Base-by-base conservation (phyloP, 2,329 filamentous ascomycete species). In the Biscogniauxia sp. region DNA sequence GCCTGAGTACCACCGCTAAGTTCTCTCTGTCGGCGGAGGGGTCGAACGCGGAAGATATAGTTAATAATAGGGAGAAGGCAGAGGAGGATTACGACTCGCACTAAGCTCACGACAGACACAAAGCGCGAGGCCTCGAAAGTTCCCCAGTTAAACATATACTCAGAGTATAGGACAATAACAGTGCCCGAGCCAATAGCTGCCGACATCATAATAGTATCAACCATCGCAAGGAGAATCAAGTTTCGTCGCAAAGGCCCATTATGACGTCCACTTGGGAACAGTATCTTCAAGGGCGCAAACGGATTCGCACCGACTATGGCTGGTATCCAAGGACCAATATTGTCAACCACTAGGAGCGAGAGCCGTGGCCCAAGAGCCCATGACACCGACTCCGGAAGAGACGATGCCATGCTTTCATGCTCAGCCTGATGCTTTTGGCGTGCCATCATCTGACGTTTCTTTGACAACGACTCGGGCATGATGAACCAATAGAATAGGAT, bases 381-480 rank as follows among this genome's bases (percentile, higher is more conserved):
- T 20, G 57, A 53, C 19, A 64, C 23, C 2, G 64, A 64, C 41
- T 45, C 54, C 5, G 71, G 62, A 25, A 72, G 57, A 50, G 60
- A 64, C n/a, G 62, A 61, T 58, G 64, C 63, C 45, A 60, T 68
- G 1, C 73, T 68, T 26, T 79, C 76, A 56, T 77, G 72, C 53
- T 83, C 78, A 51, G 76, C 75, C 1, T 71, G 77, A 69, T 91
- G 82, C 70, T 89, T 92, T 61, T 92, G 87, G 13, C 87, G 85
- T 0, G 93, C 93, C 3, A 82, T 75, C 26, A 83, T 72, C 74
- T 94, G 92, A 5, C 90, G 87, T 60, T 86, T 85, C 71, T 86
- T 84, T 7, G 90, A 91, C 0, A 98, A 77, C 0, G 93, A 97
- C 72, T 99, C 95, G 0, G 95, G 95, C 1, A 96, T 82, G 28